These are phyloP conservation scores for Calonectria pseudoreteaudii DNA, from an alignment of 2,329 filamentous ascomycete species.

Conservation along the genomic window DNA sequence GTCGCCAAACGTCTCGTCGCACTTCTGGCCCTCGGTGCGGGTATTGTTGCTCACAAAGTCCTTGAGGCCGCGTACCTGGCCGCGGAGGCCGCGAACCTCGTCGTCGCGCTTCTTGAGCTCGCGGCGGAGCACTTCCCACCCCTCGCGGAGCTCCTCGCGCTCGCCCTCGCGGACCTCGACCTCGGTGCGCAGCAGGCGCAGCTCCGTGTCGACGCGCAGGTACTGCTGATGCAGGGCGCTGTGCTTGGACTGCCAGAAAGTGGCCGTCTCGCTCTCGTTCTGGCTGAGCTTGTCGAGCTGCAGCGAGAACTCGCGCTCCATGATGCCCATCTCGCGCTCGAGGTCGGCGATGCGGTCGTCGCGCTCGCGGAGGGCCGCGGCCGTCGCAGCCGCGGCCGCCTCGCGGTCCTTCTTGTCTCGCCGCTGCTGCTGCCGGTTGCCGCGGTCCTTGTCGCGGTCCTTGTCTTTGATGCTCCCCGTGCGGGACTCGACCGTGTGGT, in stretches of 20 bases:
- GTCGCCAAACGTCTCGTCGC: constrained; percentile 75
- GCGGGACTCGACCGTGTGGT: constrained; percentile 43
- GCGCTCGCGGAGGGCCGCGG: constrained; percentile 55
- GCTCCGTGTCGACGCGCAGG: constrained; percentile 63
- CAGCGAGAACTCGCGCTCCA: constrained; percentile 65
- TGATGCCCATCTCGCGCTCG: constrained; percentile 62
- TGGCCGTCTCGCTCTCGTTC: constrained; percentile 66
- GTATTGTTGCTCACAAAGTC: constrained; percentile 78
- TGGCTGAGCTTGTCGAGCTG: constrained; percentile 65
- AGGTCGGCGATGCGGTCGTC: constrained; percentile 65
- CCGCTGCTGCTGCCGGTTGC: constrained; percentile 28
- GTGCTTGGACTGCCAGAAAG: constrained; percentile 70
- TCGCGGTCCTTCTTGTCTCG: constrained; percentile 42
- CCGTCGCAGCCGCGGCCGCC: constrained; percentile 26
- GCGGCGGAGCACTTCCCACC: constrained; percentile 59
- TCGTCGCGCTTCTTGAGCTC: constrained; percentile 64
- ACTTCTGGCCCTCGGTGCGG: constrained; percentile 69
- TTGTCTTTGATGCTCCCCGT: constrained; percentile 45
- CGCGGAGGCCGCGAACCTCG: constrained; percentile 65
- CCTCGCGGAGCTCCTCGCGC: constrained; percentile 61
- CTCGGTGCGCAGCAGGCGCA: constrained; percentile 63
- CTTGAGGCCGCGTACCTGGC: constrained; percentile 76
- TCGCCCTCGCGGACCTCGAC: constrained; percentile 60
- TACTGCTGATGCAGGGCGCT: constrained; percentile 64
- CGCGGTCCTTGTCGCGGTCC: constrained; percentile 43